Percentiles rank a stretch among this genome's conserved stretches.
These are phyloP conservation scores for Parietaria judaica DNA, from an alignment of 306 rosid species.

Conservation along the genomic window DNA sequence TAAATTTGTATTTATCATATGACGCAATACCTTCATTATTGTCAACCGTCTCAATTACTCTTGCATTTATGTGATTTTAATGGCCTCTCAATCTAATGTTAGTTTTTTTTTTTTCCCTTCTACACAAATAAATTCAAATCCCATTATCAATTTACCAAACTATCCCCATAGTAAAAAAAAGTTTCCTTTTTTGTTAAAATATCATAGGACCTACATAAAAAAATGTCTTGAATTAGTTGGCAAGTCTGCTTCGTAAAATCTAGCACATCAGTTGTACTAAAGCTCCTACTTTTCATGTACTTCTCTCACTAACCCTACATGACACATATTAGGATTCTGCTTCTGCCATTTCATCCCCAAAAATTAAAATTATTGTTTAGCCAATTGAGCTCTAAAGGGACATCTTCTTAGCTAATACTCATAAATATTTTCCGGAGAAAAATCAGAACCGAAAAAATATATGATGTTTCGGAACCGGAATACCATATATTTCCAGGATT, in stretches of 20 bases:
- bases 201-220: not conserved
- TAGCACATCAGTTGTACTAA: not conserved
- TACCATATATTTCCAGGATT: no score
- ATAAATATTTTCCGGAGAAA: no score
- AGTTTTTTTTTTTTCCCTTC: constrained; percentile 41
- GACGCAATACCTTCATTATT: constrained; percentile 54
- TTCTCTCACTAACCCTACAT: not conserved
- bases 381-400: not conserved
- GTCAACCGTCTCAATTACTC: constrained; percentile 78
- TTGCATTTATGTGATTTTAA: constrained; percentile 73
- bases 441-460: no score
- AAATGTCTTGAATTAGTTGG: not conserved
- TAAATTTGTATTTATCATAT: constrained; percentile 55
- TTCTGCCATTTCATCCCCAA: not conserved
- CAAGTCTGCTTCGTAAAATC: constrained; percentile 3
- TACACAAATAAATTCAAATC: constrained; percentile 48
- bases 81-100: constrained; percentile 51
- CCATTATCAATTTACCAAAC: constrained; percentile 29
- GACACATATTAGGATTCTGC: not conserved
- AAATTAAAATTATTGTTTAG: not conserved
- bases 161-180: constrained; percentile 4
- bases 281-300: not conserved
- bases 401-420: no score
- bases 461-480: no score
- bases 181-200: not conserved